phyloP scores from a whole-genome alignment of 495 filamentous ascomycete species.

The Pyronema domesticum region DNA sequence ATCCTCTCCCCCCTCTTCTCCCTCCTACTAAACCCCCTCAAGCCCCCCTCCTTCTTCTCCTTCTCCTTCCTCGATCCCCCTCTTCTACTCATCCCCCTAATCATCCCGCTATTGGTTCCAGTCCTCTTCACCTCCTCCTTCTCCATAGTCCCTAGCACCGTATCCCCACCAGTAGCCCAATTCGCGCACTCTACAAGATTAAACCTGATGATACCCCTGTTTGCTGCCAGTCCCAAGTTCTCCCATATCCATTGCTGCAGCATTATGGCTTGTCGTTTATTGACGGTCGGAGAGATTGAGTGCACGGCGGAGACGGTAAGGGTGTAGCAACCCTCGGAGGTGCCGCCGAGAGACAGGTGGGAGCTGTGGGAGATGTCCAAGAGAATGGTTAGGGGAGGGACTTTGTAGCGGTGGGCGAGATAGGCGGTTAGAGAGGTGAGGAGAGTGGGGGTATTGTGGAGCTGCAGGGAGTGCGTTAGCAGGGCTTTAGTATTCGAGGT shows the following conservation, averaged over 20 bases:
- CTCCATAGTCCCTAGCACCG: slow-evolving; percentile 22
- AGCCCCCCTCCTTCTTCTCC: too few relatives aligned
- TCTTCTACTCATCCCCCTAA: too few relatives aligned
- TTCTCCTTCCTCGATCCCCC: too few relatives aligned
- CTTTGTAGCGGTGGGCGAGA: slow-evolving; percentile 48
- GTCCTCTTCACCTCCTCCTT: slow-evolving; percentile 18
- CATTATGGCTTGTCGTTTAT: slow-evolving; percentile 64
- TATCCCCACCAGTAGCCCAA: slow-evolving; percentile 19
- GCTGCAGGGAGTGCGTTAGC: not conserved
- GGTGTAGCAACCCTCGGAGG: slow-evolving; percentile 61
- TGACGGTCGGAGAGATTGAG: slow-evolving; percentile 54
- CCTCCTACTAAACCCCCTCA: too few relatives aligned
- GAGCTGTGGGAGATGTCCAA: slow-evolving; percentile 55
- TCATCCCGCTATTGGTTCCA: not conserved
- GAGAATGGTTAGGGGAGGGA: slow-evolving; percentile 54
- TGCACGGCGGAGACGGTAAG: slow-evolving; percentile 57
- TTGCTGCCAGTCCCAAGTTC: slow-evolving; percentile 39
- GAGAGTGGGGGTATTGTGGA: not conserved
- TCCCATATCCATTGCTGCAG: slow-evolving; percentile 53
- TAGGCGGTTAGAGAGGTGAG: slow-evolving; percentile 18
- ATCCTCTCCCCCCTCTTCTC: too few relatives aligned
- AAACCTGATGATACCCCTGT: slow-evolving; percentile 54
- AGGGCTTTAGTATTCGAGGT: slow-evolving; percentile 13
- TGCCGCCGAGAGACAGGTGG: slow-evolving; percentile 56
- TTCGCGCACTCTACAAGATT: slow-evolving; percentile 25